Evolutionary conservation across 208 protist genomes (phyloP).

Genomic region (Naegleria fowleri): DNA sequence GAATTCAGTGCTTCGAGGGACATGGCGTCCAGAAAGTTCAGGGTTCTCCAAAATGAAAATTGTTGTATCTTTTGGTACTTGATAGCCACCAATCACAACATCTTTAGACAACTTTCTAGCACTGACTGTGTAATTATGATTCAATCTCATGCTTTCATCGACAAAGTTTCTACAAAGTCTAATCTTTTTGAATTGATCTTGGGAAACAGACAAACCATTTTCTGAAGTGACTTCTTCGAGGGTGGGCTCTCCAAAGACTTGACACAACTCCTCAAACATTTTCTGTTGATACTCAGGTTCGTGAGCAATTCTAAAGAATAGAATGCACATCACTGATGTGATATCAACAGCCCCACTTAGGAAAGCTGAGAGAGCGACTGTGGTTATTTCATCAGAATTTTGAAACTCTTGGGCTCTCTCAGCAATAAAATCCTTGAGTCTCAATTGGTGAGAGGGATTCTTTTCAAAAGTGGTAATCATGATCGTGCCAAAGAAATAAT

Average conservation of each 20-base stretch:
- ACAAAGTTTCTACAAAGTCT: neutral
- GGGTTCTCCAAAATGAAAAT: neutral
- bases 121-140: neutral
- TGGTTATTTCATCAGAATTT: too few species aligned
- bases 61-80: neutral
- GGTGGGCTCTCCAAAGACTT: neutral
- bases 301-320: neutral
- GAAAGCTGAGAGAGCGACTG: too few species aligned
- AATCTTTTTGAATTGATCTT: neutral
- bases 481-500: too few species aligned
- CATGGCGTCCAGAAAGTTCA: neutral
- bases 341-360: too few species aligned
- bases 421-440: too few species aligned
- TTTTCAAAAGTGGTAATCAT: too few species aligned
- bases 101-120: neutral
- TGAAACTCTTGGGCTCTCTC: too few species aligned
- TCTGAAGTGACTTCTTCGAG: neutral
- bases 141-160: neutral
- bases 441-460: too few species aligned
- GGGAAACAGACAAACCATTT: neutral
- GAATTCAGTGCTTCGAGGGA: neutral
- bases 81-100: neutral
- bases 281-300: neutral
- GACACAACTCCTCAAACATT: neutral
- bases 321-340: neutral